phyloP scores from a whole-genome alignment of 129 eudicot species.

The sunflower (Helianthus annuus) region HanXRQr2.0-SUNRISE NC_035437.2:4728202-4728701 shows the following conservation, averaged over 20 bases:
- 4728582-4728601: slow-evolving; percentile 47
- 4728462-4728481: slow-evolving; percentile 68
- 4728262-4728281: slow-evolving; percentile 81
- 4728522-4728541: slow-evolving; percentile 48
- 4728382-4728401: slow-evolving; percentile 78
- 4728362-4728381: slow-evolving; percentile 99
- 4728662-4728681: slow-evolving; percentile 70
- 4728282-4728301: slow-evolving; percentile 91
- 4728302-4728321: slow-evolving; percentile 77
- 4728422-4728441: slow-evolving; percentile 58
- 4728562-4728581: slow-evolving; percentile 60
- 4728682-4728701: slow-evolving; percentile 67
- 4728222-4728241: slow-evolving; percentile 80
- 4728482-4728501: slow-evolving; percentile 62
- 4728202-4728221: slow-evolving; percentile 84
- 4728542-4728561: slow-evolving; percentile 46
- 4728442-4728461: slow-evolving; percentile 79
- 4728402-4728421: slow-evolving; percentile 78
- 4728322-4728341: slow-evolving; percentile 85
- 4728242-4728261: slow-evolving; percentile 75
- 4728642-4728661: slow-evolving; percentile 48
- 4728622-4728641: slow-evolving; percentile 53
- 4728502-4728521: slow-evolving; percentile 64
- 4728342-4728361: slow-evolving; percentile 96
- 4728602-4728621: slow-evolving; percentile 33